These are phyloP conservation scores for Suillus lakei DNA, from an alignment of 768 basidiomycete species.

Conservation along the genomic window DNA sequence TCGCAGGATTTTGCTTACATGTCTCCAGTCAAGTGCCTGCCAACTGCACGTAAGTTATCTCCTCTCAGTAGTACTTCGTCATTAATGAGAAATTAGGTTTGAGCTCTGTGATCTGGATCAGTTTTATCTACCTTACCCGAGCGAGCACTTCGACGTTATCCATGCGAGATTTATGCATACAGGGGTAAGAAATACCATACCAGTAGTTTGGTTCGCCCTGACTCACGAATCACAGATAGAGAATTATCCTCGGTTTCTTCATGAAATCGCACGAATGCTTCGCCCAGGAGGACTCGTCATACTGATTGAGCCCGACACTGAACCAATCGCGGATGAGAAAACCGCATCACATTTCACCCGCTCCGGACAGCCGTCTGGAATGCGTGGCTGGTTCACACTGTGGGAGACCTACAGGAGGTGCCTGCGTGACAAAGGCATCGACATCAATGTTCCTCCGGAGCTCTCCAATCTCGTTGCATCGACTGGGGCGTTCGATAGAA, in stretches of 20 bases:
- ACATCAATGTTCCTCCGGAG: constrained; percentile 60
- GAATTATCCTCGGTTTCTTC: constrained; percentile 62
- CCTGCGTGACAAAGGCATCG: constrained; percentile 55
- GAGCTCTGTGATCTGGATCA: constrained; percentile 74
- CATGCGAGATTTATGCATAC: constrained; percentile 73
- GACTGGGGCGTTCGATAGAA: constrained; percentile 58
- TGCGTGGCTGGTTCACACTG: constrained; percentile 64
- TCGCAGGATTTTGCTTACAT: constrained; percentile 18
- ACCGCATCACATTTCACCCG: constrained; percentile 40
- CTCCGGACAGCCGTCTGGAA: constrained; percentile 40
- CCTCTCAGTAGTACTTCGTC: constrained; percentile 6
- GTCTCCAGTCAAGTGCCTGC: constrained; percentile 60
- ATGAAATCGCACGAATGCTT: constrained; percentile 66
- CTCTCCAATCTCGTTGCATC: constrained; percentile 53
- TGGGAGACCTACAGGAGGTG: constrained; percentile 67
- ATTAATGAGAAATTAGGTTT: constrained; percentile 47
- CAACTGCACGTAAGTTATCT: constrained; percentile 69
- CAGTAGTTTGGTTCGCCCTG: constrained; percentile 12
- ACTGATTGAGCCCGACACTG: constrained; percentile 64
- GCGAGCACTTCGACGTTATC: constrained; percentile 66
- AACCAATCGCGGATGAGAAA: constrained; percentile 53
- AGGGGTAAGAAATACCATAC: constrained; percentile 50
- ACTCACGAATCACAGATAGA: constrained; percentile 49
- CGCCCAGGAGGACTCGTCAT: constrained; percentile 74
- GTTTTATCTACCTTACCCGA: constrained; percentile 63